Evolutionary conservation across 805 yeast genomes (phyloP).

Genomic region (Sugiyamaella qingdaonensis): DNA sequence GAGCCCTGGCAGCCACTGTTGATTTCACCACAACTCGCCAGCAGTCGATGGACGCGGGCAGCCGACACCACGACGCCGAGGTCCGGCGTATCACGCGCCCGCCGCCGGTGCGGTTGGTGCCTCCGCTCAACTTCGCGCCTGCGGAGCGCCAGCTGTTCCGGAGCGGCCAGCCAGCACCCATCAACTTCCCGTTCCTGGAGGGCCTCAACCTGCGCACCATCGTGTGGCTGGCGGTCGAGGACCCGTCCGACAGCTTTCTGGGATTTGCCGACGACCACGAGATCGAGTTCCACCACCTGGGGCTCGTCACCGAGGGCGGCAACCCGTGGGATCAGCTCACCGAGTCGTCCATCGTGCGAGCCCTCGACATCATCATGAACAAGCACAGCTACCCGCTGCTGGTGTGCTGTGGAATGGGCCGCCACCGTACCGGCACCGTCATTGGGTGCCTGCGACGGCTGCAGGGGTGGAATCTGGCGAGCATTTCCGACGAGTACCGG

Average conservation of each 20-base stretch:
- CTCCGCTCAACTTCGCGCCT: conserved; percentile 93
- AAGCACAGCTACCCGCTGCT: conserved; percentile 75
- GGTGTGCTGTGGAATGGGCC: conserved; percentile 97
- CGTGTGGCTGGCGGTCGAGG: conserved; percentile 93
- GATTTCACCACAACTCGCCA: too few species aligned
- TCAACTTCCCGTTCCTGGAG: conserved; percentile 79
- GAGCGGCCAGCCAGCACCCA: conserved; percentile 92
- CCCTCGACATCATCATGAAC: conserved; percentile 70
- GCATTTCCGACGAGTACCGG: conserved; percentile 89
- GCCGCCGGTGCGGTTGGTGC: conserved; percentile 45
- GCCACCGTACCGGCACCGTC: conserved; percentile 96
- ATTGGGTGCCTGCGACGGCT: conserved; percentile 87
- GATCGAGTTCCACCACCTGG: conserved; percentile 77
- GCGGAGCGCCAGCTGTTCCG: conserved; percentile 84
- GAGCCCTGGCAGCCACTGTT: too few species aligned
- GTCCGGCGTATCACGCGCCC: conserved; percentile 11
- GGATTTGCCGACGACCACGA: conserved; percentile 72
- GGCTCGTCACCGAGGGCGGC: conserved; percentile 72
- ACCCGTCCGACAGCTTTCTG: conserved; percentile 83
- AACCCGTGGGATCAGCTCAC: conserved; percentile 97
- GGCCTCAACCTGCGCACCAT: conserved; percentile 73
- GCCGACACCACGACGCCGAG: neutral
- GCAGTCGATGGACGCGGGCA: neutral
- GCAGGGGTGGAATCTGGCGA: conserved; percentile 98
- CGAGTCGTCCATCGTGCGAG: conserved; percentile 73